phyloP scores from a whole-genome alignment of 2,329 filamentous ascomycete genomes.

The Aureobasidium namibiae region DNA sequence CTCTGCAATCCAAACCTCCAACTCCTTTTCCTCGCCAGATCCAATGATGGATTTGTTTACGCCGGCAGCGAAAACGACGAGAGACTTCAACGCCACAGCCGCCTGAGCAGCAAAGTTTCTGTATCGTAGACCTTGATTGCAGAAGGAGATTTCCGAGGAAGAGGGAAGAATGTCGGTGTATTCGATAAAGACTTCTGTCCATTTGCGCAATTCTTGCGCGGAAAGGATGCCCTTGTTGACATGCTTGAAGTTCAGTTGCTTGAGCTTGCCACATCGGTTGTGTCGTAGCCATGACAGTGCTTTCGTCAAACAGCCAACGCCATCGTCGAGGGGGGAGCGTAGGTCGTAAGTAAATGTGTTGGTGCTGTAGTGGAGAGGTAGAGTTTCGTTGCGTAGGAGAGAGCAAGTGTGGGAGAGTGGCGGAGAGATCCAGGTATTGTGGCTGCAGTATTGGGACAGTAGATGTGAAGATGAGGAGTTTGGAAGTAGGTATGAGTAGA shows the following conservation, averaged over 20 bases:
- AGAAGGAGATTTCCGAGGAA: background rate
- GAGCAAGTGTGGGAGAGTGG: background rate
- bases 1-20: background rate
- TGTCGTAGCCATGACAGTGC: background rate
- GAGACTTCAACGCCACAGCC: background rate
- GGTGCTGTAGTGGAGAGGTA: background rate
- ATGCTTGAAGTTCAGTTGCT: background rate
- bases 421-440: background rate
- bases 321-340: background rate
- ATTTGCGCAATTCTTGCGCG: background rate
- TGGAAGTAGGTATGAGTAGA: background rate
- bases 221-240: background rate
- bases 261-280: background rate
- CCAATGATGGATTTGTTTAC: background rate
- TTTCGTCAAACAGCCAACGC: background rate
- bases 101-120: background rate
- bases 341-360: slow-evolving; percentile 2
- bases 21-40: background rate
- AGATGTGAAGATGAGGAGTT: background rate
- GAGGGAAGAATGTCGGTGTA: background rate
- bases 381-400: background rate
- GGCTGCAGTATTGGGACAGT: background rate
- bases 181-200: background rate
- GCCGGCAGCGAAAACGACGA: background rate
- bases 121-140: background rate